Evolutionary conservation across 2,329 filamentous ascomycete species (phyloP).

Genomic region (Phyllosticta citrichinensis): DNA sequence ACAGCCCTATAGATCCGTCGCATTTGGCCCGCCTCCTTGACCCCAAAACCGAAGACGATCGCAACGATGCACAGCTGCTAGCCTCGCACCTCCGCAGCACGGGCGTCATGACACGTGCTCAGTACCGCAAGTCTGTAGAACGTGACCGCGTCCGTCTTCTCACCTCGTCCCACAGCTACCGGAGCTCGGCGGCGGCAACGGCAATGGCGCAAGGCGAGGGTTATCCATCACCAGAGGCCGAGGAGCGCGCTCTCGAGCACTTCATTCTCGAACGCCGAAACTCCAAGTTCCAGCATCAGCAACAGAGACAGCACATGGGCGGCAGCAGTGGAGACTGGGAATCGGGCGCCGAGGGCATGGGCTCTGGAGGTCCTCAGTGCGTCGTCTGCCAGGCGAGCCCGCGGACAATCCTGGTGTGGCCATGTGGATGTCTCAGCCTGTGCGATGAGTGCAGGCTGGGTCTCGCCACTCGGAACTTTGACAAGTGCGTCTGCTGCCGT

Average conservation of each 20-base stretch:
- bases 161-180: slow-evolving; percentile 28
- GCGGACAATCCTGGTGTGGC: slow-evolving; percentile 88
- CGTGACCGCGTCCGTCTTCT: slow-evolving; percentile 62
- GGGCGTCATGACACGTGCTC: slow-evolving; percentile 69
- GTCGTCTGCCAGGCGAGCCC: slow-evolving; percentile 87
- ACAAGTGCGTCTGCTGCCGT: slow-evolving; percentile 89
- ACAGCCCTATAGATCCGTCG: slow-evolving; percentile 49
- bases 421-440: slow-evolving; percentile 84
- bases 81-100: slow-evolving; percentile 67
- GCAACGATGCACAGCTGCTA: slow-evolving; percentile 69
- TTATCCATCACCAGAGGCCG: slow-evolving; percentile 39
- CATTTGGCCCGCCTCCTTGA: slow-evolving; percentile 74
- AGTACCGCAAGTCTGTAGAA: slow-evolving; percentile 59
- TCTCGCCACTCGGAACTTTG: slow-evolving; percentile 93
- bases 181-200: slow-evolving; percentile 20
- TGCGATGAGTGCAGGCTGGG: slow-evolving; percentile 94
- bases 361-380: slow-evolving; percentile 68
- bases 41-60: slow-evolving; percentile 66
- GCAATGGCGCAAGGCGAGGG: slow-evolving; percentile 20
- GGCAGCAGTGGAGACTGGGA: slow-evolving; percentile 43
- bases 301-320: neutral
- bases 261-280: slow-evolving; percentile 47
- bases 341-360: slow-evolving; percentile 62
- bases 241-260: slow-evolving; percentile 48
- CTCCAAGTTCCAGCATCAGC: slow-evolving; percentile 23